Percentiles rank a stretch among this genome's conserved stretches.
Evolutionary conservation across 805 yeast species (phyloP).

Genomic region (Cyberlindnera petersonii): DNA sequence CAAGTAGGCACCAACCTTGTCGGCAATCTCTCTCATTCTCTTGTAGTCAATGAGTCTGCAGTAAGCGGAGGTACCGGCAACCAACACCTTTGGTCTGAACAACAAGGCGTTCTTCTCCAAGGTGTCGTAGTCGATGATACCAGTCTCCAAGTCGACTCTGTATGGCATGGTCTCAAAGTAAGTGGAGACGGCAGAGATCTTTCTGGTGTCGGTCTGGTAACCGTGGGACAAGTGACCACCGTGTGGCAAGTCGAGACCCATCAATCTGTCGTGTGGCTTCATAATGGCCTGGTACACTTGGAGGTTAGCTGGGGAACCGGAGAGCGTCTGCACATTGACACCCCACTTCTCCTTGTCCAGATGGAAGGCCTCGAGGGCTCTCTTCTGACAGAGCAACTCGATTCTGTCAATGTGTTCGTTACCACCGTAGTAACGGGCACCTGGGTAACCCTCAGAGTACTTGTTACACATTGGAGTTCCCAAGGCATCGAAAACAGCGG

Average conservation of each 20-base stretch:
- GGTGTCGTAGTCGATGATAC: conserved; percentile 86
- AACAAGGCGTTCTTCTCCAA: conserved; percentile 76
- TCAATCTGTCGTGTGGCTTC: conserved; percentile 86
- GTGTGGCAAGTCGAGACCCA: conserved; percentile 97
- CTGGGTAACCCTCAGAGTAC: conserved; percentile 98
- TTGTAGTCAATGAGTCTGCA: conserved; percentile 86
- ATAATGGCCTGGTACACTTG: conserved; percentile 86
- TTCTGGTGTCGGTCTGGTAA: conserved; percentile 85
- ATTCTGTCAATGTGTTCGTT: conserved; percentile 90
- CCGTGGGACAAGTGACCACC: conserved; percentile 99
- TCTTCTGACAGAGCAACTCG: conserved; percentile 82
- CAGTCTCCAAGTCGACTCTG: conserved; percentile 81
- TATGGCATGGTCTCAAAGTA: conserved; percentile 98
- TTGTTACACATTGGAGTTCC: conserved; percentile 98
- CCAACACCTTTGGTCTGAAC: conserved; percentile 91
- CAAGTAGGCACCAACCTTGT: conserved; percentile 88
- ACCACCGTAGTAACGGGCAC: conserved; percentile 97
- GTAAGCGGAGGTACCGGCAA: conserved; percentile 97
- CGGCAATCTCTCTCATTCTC: conserved; percentile 87
- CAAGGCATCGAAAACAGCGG: conserved; percentile 87
- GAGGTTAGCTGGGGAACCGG: conserved; percentile 96
- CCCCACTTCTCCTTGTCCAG: conserved; percentile 88
- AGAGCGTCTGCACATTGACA: conserved; percentile 90
- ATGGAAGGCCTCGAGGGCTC: conserved; percentile 83
- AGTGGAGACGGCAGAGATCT: conserved; percentile 87